Conservation (phyloP, 208 protist genomes). For the Balamuthia mandrillaris region DNA sequence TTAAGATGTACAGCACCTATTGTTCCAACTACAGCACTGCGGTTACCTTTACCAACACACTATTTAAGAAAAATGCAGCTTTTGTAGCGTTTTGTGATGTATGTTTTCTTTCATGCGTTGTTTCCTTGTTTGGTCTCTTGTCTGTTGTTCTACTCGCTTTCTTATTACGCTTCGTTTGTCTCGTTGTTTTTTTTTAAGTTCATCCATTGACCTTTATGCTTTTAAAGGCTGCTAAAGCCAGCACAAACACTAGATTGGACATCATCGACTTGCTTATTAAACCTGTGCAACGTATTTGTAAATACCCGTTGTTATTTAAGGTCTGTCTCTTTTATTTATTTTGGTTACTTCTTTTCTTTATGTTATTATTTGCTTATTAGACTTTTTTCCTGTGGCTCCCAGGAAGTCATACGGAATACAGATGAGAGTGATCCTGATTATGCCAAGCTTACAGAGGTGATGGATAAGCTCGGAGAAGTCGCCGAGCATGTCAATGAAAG, state of each 20-base stretch:
- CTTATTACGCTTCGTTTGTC: not conserved
- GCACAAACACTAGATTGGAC: not conserved
- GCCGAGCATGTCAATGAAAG: constrained; percentile 2
- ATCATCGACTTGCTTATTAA: constrained; percentile 4
- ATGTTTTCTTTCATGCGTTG: not conserved
- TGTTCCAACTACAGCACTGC: constrained; percentile 2
- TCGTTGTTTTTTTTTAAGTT: not conserved
- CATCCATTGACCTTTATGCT: not conserved
- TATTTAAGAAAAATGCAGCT: not conserved
- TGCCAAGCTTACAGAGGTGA: not conserved
- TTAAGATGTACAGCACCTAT: constrained; percentile 22
- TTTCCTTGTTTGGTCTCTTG: not conserved
- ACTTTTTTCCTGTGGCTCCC: not conserved
- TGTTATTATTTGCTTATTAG: not conserved
- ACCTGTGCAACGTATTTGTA: constrained; percentile 8
- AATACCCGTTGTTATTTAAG: not conserved
- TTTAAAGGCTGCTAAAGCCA: not conserved
- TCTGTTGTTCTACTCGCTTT: not conserved
- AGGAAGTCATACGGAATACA: constrained; percentile 21
- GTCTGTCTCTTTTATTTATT: too few relatives aligned
- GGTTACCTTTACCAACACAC: not conserved
- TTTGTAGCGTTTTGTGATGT: not conserved
- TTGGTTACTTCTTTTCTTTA: not conserved
- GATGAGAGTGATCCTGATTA: not conserved
- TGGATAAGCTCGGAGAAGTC: not conserved